These are phyloP conservation scores for Mycena rebaudengoi DNA, from an alignment of 768 basidiomycete genomes.

Conservation along the genomic window DNA sequence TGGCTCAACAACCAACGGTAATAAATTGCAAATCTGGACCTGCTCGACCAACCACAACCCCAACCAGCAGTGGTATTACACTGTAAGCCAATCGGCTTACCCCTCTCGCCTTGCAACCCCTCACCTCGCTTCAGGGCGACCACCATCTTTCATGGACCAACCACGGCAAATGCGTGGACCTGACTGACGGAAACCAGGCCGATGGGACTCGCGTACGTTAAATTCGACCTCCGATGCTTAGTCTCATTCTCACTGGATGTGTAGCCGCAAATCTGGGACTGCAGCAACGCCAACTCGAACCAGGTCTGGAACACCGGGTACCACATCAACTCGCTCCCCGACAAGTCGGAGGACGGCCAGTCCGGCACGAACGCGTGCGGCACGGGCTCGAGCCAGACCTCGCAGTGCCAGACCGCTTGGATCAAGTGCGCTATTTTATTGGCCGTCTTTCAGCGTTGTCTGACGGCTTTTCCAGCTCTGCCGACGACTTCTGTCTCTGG, in stretches of 20 bases:
- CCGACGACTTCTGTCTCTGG: constrained; percentile 77
- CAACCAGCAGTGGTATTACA: constrained; percentile 59
- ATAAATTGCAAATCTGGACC: constrained; percentile 61
- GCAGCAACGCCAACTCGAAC: constrained; percentile 51
- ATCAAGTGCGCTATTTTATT: constrained; percentile 60
- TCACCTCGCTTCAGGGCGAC: constrained; percentile 36
- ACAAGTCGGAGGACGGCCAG: constrained; percentile 66
- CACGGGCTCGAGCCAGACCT: constrained; percentile 59
- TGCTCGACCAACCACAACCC: constrained; percentile 45
- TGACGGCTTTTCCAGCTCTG: constrained; percentile 47
- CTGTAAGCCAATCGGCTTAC: too few relatives aligned
- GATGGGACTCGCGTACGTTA: constrained; percentile 52
- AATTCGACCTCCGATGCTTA: not conserved
- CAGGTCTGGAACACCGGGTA: constrained; percentile 65
- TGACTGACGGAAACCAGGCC: constrained; percentile 48
- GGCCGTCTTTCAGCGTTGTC: not conserved
- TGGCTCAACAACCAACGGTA: constrained; percentile 52
- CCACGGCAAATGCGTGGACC: constrained; percentile 59
- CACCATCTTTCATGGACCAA: constrained; percentile 57
- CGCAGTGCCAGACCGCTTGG: constrained; percentile 76
- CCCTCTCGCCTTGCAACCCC: too few relatives aligned
- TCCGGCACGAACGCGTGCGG: constrained; percentile 76
- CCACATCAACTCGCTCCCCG: constrained; percentile 48
- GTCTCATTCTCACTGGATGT: not conserved
- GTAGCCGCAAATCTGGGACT: constrained; percentile 60